Evolutionary conservation across 2,329 filamentous ascomycete genomes (phyloP), one percentile per base, ranked within the genome.

Genomic region (Raffaelea albimanens): DNA sequence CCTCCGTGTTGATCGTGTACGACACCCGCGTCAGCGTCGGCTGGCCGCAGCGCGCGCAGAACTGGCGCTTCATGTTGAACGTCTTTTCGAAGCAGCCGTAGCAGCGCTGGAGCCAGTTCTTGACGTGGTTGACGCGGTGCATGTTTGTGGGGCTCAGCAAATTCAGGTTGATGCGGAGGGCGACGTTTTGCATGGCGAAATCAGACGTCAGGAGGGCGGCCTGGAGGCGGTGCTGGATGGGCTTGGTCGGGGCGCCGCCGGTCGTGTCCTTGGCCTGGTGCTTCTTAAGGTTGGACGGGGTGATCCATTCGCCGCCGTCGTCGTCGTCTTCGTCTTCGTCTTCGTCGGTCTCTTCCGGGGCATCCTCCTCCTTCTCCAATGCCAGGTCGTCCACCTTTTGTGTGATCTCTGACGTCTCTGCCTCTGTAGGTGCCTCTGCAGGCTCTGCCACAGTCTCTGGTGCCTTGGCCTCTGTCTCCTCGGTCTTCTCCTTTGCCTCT

Each of bases 171-270:
- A 97, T 94, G 57, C 94, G 87, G 4, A 98, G 76, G 2, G 93
- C 78, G 8, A 97, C 89, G 63, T 97, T 97, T 69, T 97, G 91
- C 87, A 98, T 95, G 47, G 93, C 91, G 67, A 87, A 97, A 70
- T 98, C 93, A 48, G 85, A 89, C 1, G 93, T 97, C 60, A 97
- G 83, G 40, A 91, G 82, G n/a, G 89, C 91, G 16, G 87, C 87
- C 65, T 94, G 83, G 56, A 96, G 83, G 13, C 78, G 80, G 52
- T 78, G 77, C 33, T 78, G 72, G 46, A 78, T 72, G 2, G 73
- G 63, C 50, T 71, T 63, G 43, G 73, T 66, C 38, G 73, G 66
- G 19, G 70, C 63, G 2, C 70, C 64, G 5, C 67, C 67, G 16
- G n/a, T n/a, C 20, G 69, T 66, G 56, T 91, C 82, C 61, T 81